Evolutionary conservation across 2,329 filamentous ascomycete species (phyloP), one percentile per base, ranked within the genome.

Genomic region (Hypoxylon sp.): DNA sequence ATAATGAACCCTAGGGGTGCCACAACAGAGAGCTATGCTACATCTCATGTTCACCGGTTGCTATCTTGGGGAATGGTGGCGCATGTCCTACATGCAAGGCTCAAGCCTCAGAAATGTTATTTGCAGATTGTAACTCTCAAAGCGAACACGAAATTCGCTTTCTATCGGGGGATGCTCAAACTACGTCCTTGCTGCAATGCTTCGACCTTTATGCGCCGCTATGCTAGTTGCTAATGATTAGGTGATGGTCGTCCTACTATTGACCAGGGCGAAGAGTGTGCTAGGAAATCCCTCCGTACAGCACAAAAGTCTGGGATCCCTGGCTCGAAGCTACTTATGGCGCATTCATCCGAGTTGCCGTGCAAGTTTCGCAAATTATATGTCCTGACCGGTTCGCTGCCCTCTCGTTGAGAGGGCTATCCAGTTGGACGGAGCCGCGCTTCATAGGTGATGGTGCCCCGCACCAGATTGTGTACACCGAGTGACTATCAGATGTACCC

Each of bases 381-480:
- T 43, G 38, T 36, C 45, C 23, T 45, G 13, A 28, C 32, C 32
- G n/a, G 17, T 14, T 36, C 4, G 45, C 63, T 5, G 17, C 17
- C 17, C 38, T 32, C 13, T 28, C 38, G 19, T n/a, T 9, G 13
- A 2, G 30, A 58, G 32, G 2, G 13, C 6, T 11, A 56, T 43
- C 43, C 14, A 17, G 21, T 45, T 19, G 38, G 52, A 55, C 45
- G 48, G 41, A 58, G 48, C 63, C 52, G 30, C 32, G 19, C 23
- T 59, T 62, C 17, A 17, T 43, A 32, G 14, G 48, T 21, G 23
- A 21, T n/a, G 30, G 57, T 45, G 23, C 17, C 19, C 13, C 32
- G 13, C 50, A 43, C 28, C 48, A 23, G n/a, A 25, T 30, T 21
- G 10, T n/a, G 13, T 32, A 34, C 11, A 34, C 10, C 30, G 14